Base-by-base conservation (phyloP, 2,329 filamentous ascomycete species). In the Dothideomycetes sp. region DNA sequence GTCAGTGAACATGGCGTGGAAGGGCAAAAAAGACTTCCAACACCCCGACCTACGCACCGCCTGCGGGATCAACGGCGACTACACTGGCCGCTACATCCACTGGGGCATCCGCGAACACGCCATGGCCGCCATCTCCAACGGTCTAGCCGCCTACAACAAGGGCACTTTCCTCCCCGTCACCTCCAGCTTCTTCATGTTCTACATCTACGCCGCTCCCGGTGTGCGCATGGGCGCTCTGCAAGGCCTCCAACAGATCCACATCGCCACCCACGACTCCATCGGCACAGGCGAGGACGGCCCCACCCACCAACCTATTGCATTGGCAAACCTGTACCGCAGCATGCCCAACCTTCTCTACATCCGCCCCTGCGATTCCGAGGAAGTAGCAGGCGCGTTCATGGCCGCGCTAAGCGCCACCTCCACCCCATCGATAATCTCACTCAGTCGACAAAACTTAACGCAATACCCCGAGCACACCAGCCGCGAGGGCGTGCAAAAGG, bases 61-160 rank as follows among this genome's bases (percentile, higher is more conserved):
- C 2, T 54, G 66, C 44, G 70, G 70, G 5, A 66, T 72, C 48
- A 72, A 71, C 45, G 77, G 75, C 31, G 59, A 70, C 54, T 71
- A 71, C 47, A 52, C 54, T 2, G 65, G 65, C 16, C 61, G 65
- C 5, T 67, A 67, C 45, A 61, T 78, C 46, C 74, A 74, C 53
- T 78, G 66, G 52, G 75, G 74, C 30, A 69, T 79, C 39, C 69
- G 75, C 4, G 74, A 78, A 47, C 74, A 78, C 50, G 74, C 73
- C 40, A 79, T 80, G 76, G 65, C 65, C 2, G 58, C 68, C 19
- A 70, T 75, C 17, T 65, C 58, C 12, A 62, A 62, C 42, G 59
- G 59, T 14, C 51, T 62, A 22, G 56, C 59, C 3, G 59, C 59
- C 3, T 62, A 53, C 50, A 49, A 53, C 34, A 53, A 52, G n/a